Evolutionary conservation across 257 asterid genomes (phyloP).

Genomic region (Linaria vulgaris): DNA sequence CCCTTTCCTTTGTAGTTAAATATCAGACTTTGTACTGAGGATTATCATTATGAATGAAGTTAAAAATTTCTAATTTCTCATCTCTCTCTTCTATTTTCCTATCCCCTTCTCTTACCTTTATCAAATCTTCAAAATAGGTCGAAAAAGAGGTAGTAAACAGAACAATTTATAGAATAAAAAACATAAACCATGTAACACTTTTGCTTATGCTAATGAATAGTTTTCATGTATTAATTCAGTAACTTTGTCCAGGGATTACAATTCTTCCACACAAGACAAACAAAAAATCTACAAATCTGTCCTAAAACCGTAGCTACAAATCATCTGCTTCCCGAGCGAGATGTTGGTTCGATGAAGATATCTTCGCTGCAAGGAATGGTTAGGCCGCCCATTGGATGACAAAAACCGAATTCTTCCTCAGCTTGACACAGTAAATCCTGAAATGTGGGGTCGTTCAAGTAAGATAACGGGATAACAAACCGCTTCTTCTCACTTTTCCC

Average conservation of each 20-base stretch:
- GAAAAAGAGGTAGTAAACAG: too few species aligned
- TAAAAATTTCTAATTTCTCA: too few species aligned
- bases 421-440: slow-evolving; percentile 17
- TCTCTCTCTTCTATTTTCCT: too few species aligned
- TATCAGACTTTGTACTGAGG: too few species aligned
- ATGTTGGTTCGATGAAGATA: slow-evolving; percentile 1
- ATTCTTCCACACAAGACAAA: not conserved
- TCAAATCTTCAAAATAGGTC: too few species aligned
- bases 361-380: slow-evolving; percentile 26
- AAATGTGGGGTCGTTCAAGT: slow-evolving; percentile 25
- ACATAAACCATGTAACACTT: not conserved
- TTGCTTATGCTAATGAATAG: not conserved
- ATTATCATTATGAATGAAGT: too few species aligned
- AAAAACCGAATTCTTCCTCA: slow-evolving; percentile 16
- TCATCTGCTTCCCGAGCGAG: slow-evolving; percentile 14
- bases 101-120: too few species aligned
- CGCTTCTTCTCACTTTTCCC: slow-evolving; percentile 18
- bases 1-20: too few species aligned
- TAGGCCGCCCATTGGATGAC: slow-evolving; percentile 27
- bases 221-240: too few species aligned
- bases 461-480: slow-evolving; percentile 17
- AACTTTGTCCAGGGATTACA: too few species aligned
- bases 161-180: not conserved
- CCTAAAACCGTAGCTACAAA: not conserved
- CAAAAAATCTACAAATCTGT: too few species aligned